Base-by-base conservation (phyloP, 1,139 yeast species). In the Protomyces gravidus region DNA sequence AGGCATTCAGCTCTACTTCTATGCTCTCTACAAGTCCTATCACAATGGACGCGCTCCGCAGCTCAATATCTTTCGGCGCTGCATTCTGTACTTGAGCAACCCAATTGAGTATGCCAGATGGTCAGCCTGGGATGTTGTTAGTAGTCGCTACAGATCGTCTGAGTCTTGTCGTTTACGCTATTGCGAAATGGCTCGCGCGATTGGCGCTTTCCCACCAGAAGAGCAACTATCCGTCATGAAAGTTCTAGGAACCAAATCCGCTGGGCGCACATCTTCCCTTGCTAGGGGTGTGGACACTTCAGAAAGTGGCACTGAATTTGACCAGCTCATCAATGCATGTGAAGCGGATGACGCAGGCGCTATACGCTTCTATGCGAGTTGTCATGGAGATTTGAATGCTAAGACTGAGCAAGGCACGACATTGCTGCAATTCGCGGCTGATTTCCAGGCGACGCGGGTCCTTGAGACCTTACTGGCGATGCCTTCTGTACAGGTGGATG, bases 381-480 rank as follows among this genome's bases (percentile, higher is more conserved):
- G 17, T 2, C 51, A 45, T 3, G 58, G 58, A n/a, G 36, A 46
- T 33, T 36, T 53, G 28, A 36, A 53, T 17, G 26, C 36, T 17
- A 23, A 46, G 36, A 53, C 47, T 3, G 33, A 33, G n/a, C 51
- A 53, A 27, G 58, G 58, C 23, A 32, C 58, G 15, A 53, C 33
- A 11, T 30, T 53, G 15, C 32, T 53, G 26, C 58, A 53, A 25
- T 53, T 53, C 39, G 58, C 58, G 11, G 58, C 36, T 9, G 58
- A 53, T 25, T 5, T 33, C 17, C 17, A 46, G 15, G 39, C 58
- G 23, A n/a, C 46, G 39, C 33, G 13, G 4, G 48, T 53, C 17
- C 39, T 53, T 23, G 13, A 46, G n/a, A 5, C 36, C 21, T 42
- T 53, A 15, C 36, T 53, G 27, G 15, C 11, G 6, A 36, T 36